Percentiles rank a stretch among this genome's conserved stretches.
phyloP scores from a whole-genome alignment of 179 eudicot genomes.

The Camellia oleifera region DNA sequence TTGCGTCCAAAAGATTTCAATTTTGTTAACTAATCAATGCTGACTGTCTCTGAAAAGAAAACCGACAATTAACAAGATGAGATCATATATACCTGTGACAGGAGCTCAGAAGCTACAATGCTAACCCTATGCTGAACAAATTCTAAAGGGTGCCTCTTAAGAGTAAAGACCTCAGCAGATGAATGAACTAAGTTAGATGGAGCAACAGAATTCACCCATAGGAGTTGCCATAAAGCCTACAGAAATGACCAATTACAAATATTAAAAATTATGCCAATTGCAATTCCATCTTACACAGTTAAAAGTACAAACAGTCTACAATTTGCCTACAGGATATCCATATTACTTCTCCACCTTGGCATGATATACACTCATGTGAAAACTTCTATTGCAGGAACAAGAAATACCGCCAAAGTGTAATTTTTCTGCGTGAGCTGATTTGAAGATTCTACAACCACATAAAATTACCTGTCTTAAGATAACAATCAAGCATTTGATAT shows the following conservation, averaged over 20 bases:
- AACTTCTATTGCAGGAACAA: background rate
- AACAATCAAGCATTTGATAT: constrained; percentile 76
- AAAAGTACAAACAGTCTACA: background rate
- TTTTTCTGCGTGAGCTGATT: background rate
- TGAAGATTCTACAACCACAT: background rate
- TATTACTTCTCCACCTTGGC: background rate
- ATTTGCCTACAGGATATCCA: background rate
- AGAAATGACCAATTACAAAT: constrained; percentile 15
- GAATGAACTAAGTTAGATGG: constrained; percentile 44
- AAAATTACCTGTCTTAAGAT: constrained; percentile 78
- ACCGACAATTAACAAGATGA: background rate
- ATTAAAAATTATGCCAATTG: constrained; percentile 10
- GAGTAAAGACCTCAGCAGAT: constrained; percentile 32
- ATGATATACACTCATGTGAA: background rate
- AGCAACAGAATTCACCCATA: constrained; percentile 76
- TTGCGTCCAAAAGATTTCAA: background rate
- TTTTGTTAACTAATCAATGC: background rate
- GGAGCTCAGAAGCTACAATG: constrained; percentile 80
- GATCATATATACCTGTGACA: constrained; percentile 68
- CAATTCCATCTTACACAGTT: background rate
- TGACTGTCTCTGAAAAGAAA: background rate
- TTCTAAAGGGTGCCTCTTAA: constrained; percentile 67
- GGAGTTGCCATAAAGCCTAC: constrained; percentile 95
- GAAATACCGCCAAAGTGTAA: background rate
- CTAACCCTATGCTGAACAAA: constrained; percentile 82